Base-by-base conservation (phyloP, 805 yeast species). In the Ogataea pilisensis region DNA sequence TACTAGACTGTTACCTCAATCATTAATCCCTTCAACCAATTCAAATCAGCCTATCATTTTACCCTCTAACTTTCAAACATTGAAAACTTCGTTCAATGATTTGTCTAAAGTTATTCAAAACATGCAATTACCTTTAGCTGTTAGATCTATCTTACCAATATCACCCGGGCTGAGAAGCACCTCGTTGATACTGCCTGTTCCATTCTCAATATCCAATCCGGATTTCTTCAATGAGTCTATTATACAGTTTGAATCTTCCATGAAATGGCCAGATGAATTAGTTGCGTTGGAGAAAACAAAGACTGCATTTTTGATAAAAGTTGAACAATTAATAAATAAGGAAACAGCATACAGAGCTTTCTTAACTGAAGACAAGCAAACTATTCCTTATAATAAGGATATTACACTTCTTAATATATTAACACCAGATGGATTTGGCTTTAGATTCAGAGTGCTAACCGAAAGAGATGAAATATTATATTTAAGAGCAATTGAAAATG, bases 181-280 rank as follows among this genome's bases (percentile, higher is more conserved):
- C 0, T 82, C 96, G 1, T 51, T 84, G 4, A 69, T 82, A 41
- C 80, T 78, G 48, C 98, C 98, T 0, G 86, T 79, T 30, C 95
- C 96, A 28, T 84, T 76, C 68, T 88, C 91, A 7, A 69, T 72
- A 24, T 72, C 85, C 2, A 80, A 75, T 50, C 89, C 88, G 4
- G 86, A 84, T 55, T 85, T 84, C 56, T 78, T 87, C 69, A 86
- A 84, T 52, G 90, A 85, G 33, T 80, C 82, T 13, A 72, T 93
- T 8, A 59, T 93, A 28, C 95, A 90, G 62, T 87, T 93, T 61
- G 99, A 93, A 65, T 70, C 85, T 3, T 86, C 96, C 2, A 73
- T 77, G n/a, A 80, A 80, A 60, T 93, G 99, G 99, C 99, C 99
- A 2, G 95, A 86, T 61, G 96, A 93, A 59, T 60, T 88, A 5